Conservation (phyloP, 805 yeast genomes). For the Nematodospora valgi region DNA sequence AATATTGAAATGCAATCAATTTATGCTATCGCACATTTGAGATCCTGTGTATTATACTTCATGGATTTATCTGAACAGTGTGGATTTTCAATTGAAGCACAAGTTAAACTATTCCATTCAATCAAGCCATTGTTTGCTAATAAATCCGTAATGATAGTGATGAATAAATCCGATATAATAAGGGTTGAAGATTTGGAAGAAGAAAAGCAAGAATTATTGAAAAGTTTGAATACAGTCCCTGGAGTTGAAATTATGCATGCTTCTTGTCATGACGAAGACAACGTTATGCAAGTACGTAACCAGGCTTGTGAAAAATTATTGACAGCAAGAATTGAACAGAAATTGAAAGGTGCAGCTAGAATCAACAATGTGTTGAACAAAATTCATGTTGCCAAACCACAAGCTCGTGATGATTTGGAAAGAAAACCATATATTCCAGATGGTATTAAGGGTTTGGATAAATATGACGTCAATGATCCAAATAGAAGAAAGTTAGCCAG, state of each 20-base stretch:
- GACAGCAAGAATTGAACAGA: conserved; percentile 94
- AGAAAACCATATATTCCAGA: conserved; percentile 85
- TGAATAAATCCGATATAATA: conserved; percentile 92
- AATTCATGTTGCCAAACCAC: conserved; percentile 92
- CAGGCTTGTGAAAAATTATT: conserved; percentile 95
- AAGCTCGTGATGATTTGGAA: conserved; percentile 78
- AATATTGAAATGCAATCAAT: conserved; percentile 99
- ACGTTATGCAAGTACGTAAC: conserved; percentile 93
- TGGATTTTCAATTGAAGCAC: conserved; percentile 96
- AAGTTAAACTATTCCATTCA: conserved; percentile 93
- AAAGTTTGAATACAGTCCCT: conserved; percentile 59
- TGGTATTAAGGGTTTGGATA: conserved; percentile 53
- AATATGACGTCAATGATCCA: conserved; percentile 79
- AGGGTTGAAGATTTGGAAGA: conserved; percentile 77
- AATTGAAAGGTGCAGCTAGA: conserved; percentile 88
- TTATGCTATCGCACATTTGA: conserved; percentile 96
- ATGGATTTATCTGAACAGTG: conserved; percentile 99
- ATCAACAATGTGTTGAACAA: conserved; percentile 86
- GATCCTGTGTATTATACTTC: conserved; percentile 94
- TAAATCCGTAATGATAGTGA: conserved; percentile 91
- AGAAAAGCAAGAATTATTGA: conserved; percentile 68
- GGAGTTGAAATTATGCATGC: conserved; percentile 92
- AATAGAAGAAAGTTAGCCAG: conserved; percentile 76
- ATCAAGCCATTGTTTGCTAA: conserved; percentile 97
- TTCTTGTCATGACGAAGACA: conserved; percentile 92